Percentiles rank a stretch among this genome's conserved stretches.
phyloP scores from a whole-genome alignment of 2,329 filamentous ascomycete genomes.

The Immersiporthe knoxdaviesiana region DNA sequence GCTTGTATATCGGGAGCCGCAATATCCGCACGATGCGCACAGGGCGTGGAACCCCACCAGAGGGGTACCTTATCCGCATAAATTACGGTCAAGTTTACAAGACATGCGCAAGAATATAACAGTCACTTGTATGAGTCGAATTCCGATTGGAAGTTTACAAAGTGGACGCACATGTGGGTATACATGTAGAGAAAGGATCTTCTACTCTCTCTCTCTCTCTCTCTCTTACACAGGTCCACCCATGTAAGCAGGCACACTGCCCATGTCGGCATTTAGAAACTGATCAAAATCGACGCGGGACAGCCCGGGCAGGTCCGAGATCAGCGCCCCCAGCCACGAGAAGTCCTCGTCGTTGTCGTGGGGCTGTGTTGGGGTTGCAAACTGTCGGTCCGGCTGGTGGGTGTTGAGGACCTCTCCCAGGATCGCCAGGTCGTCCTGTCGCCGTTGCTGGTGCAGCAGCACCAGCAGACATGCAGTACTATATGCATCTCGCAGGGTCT shows the following conservation, averaged over 20 bases:
- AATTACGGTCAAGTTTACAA: neutral
- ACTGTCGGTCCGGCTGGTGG: slow-evolving; percentile 38
- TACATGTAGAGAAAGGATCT: neutral
- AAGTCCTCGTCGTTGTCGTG: slow-evolving; percentile 39
- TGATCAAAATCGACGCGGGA: slow-evolving; percentile 49
- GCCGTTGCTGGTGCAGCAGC: slow-evolving; percentile 54
- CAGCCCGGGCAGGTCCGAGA: slow-evolving; percentile 48
- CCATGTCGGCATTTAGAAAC: slow-evolving; percentile 32
- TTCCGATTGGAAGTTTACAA: neutral
- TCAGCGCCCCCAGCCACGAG: slow-evolving; percentile 47
- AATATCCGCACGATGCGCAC: slow-evolving; percentile 19
- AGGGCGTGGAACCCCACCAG: neutral
- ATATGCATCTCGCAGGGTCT: slow-evolving; percentile 55
- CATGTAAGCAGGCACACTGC: slow-evolving; percentile 17
- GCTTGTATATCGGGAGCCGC: slow-evolving; percentile 8
- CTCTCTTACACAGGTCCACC: slow-evolving; percentile 15
- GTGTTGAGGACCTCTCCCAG: slow-evolving; percentile 44
- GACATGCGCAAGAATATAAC: neutral
- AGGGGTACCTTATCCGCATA: neutral
- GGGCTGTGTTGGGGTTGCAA: slow-evolving; percentile 4
- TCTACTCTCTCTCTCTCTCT: too few relatives aligned
- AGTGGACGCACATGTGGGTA: neutral
- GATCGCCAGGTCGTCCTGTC: slow-evolving; percentile 46
- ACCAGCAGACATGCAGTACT: slow-evolving; percentile 59
- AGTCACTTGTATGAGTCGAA: too few relatives aligned